A percentile compares a stretch with the other conserved stretches of the same genome.
These are phyloP conservation scores for Phytophthora pluvialis DNA, from an alignment of 352 stramenopile genomes.

Conservation along the genomic window DNA sequence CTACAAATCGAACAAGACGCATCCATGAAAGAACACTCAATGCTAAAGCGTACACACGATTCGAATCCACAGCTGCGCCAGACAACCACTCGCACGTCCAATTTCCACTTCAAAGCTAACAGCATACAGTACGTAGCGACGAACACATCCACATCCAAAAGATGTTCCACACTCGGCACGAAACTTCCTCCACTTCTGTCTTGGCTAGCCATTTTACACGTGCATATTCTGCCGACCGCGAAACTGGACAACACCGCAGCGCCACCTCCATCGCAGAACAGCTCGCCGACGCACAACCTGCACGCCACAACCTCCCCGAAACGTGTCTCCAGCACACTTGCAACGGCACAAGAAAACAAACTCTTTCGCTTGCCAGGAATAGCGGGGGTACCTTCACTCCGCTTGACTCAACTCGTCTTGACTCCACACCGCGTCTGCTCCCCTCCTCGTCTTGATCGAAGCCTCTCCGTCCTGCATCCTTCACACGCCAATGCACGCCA, in stretches of 20 bases:
- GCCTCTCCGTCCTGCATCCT: not conserved
- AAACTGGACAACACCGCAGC: not conserved
- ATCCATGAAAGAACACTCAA: too few species aligned
- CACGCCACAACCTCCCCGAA: constrained; percentile 31
- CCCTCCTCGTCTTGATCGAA: not conserved
- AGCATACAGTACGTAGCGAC: too few species aligned
- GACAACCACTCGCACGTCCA: too few species aligned
- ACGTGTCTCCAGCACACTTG: constrained; percentile 1
- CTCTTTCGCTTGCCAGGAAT: constrained; percentile 3
- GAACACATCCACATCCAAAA: too few species aligned
- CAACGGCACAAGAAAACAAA: constrained; percentile 3
- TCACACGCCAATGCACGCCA: not conserved
- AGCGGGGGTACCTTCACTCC: not conserved
- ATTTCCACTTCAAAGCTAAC: too few species aligned
- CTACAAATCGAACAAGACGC: too few species aligned
- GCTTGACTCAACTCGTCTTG: not conserved
- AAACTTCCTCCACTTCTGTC: too few species aligned
- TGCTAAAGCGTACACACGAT: too few species aligned
- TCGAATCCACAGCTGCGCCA: too few species aligned
- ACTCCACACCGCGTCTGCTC: not conserved
- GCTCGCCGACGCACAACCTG: constrained; percentile 8
- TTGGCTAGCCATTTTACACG: too few species aligned
- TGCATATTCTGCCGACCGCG: too few species aligned
- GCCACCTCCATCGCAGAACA: not conserved
- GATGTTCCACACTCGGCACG: too few species aligned